phyloP scores from a whole-genome alignment of 1,284 basidiomycete genomes.

The Puccinia hordei region DNA sequence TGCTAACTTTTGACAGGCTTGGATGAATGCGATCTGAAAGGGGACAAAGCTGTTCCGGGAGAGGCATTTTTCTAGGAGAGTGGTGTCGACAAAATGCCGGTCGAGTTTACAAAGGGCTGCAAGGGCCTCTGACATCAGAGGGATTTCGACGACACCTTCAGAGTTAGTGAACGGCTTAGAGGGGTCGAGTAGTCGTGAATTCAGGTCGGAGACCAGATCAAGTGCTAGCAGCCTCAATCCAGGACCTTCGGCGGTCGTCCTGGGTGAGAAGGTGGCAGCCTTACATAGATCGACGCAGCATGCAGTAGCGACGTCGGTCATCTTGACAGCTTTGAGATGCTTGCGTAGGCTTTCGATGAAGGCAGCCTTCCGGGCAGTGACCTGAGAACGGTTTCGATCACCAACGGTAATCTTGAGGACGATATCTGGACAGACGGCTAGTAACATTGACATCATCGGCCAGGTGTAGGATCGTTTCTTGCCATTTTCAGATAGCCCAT shows the following conservation, averaged over 20 bases:
- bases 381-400: constrained; percentile 61
- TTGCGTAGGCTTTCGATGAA: constrained; percentile 55
- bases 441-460: constrained; percentile 77
- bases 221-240: constrained; percentile 70
- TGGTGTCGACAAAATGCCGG: constrained; percentile 48
- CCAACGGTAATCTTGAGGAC: constrained; percentile 63
- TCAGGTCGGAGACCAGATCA: constrained; percentile 65
- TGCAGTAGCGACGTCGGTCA: constrained; percentile 69
- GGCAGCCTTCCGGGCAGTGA: constrained; percentile 50
- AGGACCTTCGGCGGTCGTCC: constrained; percentile 63
- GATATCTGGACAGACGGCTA: constrained; percentile 76
- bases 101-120: constrained; percentile 58
- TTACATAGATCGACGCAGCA: constrained; percentile 80
- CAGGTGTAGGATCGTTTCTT: constrained; percentile 69
- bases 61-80: constrained; percentile 46
- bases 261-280: constrained; percentile 71
- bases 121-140: constrained; percentile 57
- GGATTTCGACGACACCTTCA: constrained; percentile 55
- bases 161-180: constrained; percentile 53
- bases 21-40: constrained; percentile 51
- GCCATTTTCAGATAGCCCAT: constrained; percentile 58
- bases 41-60: constrained; percentile 44
- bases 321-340: constrained; percentile 55
- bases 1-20: constrained; percentile 45
- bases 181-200: constrained; percentile 55